These are phyloP conservation scores for Mycena pura DNA, from an alignment of 768 basidiomycete genomes.

Conservation along the genomic window DNA sequence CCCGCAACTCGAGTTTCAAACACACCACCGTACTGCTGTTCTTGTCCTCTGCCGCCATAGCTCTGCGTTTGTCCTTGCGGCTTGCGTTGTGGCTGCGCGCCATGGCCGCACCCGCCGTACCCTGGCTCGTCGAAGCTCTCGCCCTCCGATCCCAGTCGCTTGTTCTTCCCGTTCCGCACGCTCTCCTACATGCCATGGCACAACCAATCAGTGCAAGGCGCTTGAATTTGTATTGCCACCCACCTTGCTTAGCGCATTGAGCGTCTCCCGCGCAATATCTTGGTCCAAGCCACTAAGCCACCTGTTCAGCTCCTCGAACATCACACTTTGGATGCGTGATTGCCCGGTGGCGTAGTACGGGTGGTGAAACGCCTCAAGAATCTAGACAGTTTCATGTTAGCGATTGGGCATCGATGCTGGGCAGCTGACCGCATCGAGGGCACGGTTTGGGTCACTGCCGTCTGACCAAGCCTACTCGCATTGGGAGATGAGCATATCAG, in stretches of 20 bases:
- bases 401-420: not conserved
- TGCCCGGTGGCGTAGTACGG: slow-evolving; percentile 65
- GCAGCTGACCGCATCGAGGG: slow-evolving; percentile 50
- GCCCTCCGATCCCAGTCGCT: slow-evolving; percentile 58
- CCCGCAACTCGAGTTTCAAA: not conserved
- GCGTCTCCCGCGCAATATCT: slow-evolving; percentile 50
- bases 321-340: slow-evolving; percentile 62
- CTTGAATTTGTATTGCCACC: slow-evolving; percentile 2
- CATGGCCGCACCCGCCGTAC: slow-evolving; percentile 44
- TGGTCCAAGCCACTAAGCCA: slow-evolving; percentile 58
- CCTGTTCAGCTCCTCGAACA: slow-evolving; percentile 61
- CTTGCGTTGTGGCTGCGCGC: slow-evolving; percentile 19
- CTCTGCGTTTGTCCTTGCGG: slow-evolving; percentile 4
- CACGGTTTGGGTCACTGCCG: slow-evolving; percentile 48
- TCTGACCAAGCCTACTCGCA: slow-evolving; percentile 54
- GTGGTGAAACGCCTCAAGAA: slow-evolving; percentile 73
- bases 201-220: not conserved
- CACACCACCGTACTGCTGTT: slow-evolving; percentile 14
- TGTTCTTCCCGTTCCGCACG: slow-evolving; percentile 62
- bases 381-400: slow-evolving; percentile 35
- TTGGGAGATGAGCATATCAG: not conserved
- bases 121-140: slow-evolving; percentile 45
- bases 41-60: slow-evolving; percentile 10
- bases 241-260: slow-evolving; percentile 62
- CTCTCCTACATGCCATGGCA: slow-evolving; percentile 51